Evolutionary conservation across 257 asterid species (phyloP).

Genomic region (Solanum tacnaense): DNA sequence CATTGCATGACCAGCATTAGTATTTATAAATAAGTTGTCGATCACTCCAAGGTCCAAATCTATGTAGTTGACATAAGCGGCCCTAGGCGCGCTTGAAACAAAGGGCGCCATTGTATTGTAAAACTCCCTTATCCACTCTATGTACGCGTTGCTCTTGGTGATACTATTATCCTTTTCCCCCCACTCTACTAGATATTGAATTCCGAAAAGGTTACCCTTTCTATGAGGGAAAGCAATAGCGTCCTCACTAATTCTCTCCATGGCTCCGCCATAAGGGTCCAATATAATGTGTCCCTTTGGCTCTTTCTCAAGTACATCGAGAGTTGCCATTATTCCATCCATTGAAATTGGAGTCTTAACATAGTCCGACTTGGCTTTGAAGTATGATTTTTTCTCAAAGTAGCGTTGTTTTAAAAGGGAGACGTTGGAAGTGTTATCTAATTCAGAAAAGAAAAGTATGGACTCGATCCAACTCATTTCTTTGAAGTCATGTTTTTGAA

Average conservation of each 20-base stretch:
- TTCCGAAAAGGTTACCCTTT: constrained; percentile 47
- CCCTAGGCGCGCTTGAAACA: constrained; percentile 49
- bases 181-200: constrained; percentile 66
- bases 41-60: constrained; percentile 67
- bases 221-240: constrained; percentile 72
- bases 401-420: constrained; percentile 32
- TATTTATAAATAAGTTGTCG: background rate
- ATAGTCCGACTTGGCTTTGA: constrained; percentile 69
- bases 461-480: constrained; percentile 76
- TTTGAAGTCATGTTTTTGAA: constrained; percentile 22
- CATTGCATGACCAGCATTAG: constrained; percentile 13
- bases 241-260: constrained; percentile 36
- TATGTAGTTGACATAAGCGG: constrained; percentile 65
- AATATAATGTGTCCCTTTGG: constrained; percentile 55
- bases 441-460: constrained; percentile 46
- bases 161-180: constrained; percentile 3
- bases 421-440: constrained; percentile 6
- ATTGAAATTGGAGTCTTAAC: constrained; percentile 33
- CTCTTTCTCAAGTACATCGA: constrained; percentile 32
- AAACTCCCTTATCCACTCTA: constrained; percentile 51
- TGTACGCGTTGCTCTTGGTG: constrained; percentile 11
- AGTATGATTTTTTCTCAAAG: constrained; percentile 24
- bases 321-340: constrained; percentile 12
- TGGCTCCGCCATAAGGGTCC: constrained; percentile 71
- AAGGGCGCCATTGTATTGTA: constrained; percentile 41